Conservation (phyloP, 768 basidiomycete genomes). For the Roridomyces roridus region DNA sequence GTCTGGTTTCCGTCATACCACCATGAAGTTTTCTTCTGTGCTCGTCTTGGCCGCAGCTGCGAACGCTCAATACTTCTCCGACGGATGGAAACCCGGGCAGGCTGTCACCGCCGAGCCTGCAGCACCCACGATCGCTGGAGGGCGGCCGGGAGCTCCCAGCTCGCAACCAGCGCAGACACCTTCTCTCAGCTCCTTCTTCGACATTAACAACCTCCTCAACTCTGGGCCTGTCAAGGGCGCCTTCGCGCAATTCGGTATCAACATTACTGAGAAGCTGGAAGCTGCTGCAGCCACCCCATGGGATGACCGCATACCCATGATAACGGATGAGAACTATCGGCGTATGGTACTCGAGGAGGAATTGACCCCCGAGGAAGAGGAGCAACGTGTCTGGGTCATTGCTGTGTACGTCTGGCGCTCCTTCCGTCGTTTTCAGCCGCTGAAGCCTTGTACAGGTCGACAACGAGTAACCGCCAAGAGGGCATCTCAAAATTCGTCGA, state of each 20-base stretch:
- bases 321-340: conserved; percentile 83
- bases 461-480: conserved; percentile 48
- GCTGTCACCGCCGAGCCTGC: conserved; percentile 38
- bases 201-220: conserved; percentile 52
- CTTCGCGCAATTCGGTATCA: conserved; percentile 68
- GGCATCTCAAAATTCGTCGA: conserved; percentile 76
- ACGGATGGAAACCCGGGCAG: conserved; percentile 84
- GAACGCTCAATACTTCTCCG: conserved; percentile 77
- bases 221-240: conserved; percentile 60
- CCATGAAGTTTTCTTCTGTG: conserved; percentile 57
- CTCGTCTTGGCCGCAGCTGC: conserved; percentile 42
- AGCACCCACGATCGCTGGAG: conserved; percentile 27
- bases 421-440: conserved; percentile 9
- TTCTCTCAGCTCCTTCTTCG: conserved; percentile 37
- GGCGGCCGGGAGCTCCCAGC: conserved; percentile 16
- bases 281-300: conserved; percentile 49
- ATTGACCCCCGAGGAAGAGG: conserved; percentile 64
- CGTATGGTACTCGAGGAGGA: conserved; percentile 75
- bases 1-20: conserved; percentile 31
- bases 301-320: conserved; percentile 77
- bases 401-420: conserved; percentile 62
- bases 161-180: conserved; percentile 30
- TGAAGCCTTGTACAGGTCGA: conserved; percentile 10
- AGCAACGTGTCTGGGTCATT: conserved; percentile 77
- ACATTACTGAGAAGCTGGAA: conserved; percentile 64